Evolutionary conservation across 768 basidiomycete genomes (phyloP).

Genomic region (Gelatoporia subvermispora): DNA sequence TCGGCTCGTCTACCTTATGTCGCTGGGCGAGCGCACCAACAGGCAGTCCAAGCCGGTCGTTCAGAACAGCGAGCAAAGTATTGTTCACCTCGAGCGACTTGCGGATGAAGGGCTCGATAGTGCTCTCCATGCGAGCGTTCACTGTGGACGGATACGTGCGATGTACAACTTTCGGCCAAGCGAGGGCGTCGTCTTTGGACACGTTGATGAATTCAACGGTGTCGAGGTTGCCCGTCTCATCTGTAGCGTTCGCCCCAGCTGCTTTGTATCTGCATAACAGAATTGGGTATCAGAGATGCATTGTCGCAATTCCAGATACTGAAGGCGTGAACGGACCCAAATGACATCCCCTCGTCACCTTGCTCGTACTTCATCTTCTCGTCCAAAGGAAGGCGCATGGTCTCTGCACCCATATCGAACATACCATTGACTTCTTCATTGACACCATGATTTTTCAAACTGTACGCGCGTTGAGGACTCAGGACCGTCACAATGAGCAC

Average conservation of each 20-base stretch:
- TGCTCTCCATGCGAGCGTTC: constrained; percentile 22
- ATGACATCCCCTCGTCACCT: constrained; percentile 36
- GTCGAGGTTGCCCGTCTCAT: constrained; percentile 28
- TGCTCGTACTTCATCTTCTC: constrained; percentile 42
- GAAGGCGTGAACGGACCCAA: constrained; percentile 26
- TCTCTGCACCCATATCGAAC: constrained; percentile 40
- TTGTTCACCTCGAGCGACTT: constrained; percentile 25
- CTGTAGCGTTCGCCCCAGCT: constrained; percentile 27
- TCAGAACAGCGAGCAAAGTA: constrained; percentile 26
- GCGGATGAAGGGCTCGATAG: constrained; percentile 25
- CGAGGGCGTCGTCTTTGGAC: constrained; percentile 32
- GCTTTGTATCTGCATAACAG: constrained; percentile 22
- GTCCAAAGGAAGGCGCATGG: constrained; percentile 35
- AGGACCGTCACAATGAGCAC: background rate
- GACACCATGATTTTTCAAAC: constrained; percentile 40
- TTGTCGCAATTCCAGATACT: too few relatives aligned
- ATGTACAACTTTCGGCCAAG: constrained; percentile 25
- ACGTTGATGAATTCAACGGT: constrained; percentile 33
- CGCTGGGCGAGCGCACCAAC: constrained; percentile 20
- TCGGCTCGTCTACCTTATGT: constrained; percentile 23
- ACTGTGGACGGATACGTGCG: constrained; percentile 30
- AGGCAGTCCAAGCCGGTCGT: constrained; percentile 28
- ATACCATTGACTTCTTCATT: constrained; percentile 32
- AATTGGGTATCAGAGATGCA: too few relatives aligned
- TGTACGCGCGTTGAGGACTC: constrained; percentile 8